Evolutionary conservation across 2,329 filamentous ascomycete species (phyloP), one percentile per base, ranked within the genome.

Genomic region (Alternaria viburni): DNA sequence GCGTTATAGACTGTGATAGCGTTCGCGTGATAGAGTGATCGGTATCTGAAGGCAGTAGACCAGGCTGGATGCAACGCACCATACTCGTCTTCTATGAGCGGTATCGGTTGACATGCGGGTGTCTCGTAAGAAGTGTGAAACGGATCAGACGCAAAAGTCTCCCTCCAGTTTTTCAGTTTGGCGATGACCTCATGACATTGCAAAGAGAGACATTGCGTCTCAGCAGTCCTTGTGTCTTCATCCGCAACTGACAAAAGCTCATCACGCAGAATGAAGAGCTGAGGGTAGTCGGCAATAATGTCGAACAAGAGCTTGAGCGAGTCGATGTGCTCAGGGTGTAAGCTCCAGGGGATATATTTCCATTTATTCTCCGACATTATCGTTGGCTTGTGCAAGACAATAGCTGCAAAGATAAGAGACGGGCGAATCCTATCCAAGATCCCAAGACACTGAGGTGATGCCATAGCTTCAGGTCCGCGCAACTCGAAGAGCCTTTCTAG

Each of bases 331-430:
- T 57, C 54, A 19, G 54, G 44, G 17, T 57, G 54, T 12, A 49
- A 46, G 25, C 43, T 17, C 54, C 54, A 57, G 12, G 54, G 54
- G 6, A 30, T n/a, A 7, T 26, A n/a, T 36, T 57, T 57, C 54
- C 54, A 57, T 15, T 11, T 26, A 10, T 25, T 3, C 6, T 15
- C 28, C 3, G 54, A 45, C 43, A 57, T 45, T 23, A 57, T 57
- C 17, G 54, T 57, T 21, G 54, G 43, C 44, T 57, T 49, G 54
- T 15, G 54, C 43, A 57, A 17, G 5, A 57, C 28, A 49, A 57
- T 46, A n/a, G 43, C 54, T 12, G 54, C 54, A 10, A 49, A 49
- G 15, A 57, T 57, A 23, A 57, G 44, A 9, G 54, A 46, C 15
- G 54, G 44, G 19, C 54, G 41, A 6, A 26, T 57, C 44, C 32